Evolutionary conservation across 2,329 filamentous ascomycete species (phyloP).

Genomic region (Chalaropsis ovoidea): DNA sequence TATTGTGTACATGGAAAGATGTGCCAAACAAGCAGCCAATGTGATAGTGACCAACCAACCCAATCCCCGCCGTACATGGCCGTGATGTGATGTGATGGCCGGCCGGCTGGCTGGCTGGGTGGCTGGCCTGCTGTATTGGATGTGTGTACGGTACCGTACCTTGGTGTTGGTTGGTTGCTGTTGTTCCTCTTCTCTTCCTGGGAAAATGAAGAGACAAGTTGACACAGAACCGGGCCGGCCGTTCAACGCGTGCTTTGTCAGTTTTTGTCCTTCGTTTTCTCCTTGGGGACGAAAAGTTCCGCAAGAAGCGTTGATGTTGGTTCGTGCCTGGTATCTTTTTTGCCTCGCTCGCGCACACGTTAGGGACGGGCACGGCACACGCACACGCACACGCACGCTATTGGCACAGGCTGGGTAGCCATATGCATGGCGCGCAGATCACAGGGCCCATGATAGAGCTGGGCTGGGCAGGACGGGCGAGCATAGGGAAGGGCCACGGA

Average conservation of each 20-base stretch:
- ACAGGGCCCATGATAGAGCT: background rate
- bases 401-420: background rate
- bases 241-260: background rate
- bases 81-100: too few species aligned
- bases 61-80: too few species aligned
- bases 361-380: too few species aligned
- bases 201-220: background rate
- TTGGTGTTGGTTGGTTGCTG: background rate
- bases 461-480: background rate
- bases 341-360: background rate
- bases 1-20: too few species aligned
- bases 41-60: too few species aligned
- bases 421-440: slow-evolving; percentile 7
- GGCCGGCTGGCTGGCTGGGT: too few species aligned
- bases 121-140: too few species aligned
- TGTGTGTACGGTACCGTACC: too few species aligned
- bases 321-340: background rate
- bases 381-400: background rate
- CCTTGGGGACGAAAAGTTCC: background rate
- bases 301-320: background rate
- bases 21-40: too few species aligned
- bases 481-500: slow-evolving; percentile 1
- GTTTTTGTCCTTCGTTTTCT: background rate
- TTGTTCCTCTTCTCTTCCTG: background rate
- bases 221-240: background rate